phyloP scores from a whole-genome alignment of 2,329 filamentous ascomycete genomes.

The Didymosphaeria variabile region DNA sequence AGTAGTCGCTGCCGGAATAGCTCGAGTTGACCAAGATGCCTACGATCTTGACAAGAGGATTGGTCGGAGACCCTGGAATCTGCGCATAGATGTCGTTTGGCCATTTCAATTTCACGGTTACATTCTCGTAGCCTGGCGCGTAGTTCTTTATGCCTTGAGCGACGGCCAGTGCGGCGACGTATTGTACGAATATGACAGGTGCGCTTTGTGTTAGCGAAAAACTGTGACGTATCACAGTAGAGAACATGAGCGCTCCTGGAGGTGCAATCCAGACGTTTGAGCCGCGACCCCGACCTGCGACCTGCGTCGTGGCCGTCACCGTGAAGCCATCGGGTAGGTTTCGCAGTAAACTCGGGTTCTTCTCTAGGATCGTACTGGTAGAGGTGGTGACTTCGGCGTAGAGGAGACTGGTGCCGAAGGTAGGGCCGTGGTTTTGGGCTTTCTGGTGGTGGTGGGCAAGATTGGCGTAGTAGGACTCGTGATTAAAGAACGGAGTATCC shows the following conservation, averaged over 20 bases:
- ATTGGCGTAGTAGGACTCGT: constrained; percentile 78
- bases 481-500: constrained; percentile 86
- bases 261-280: constrained; percentile 96
- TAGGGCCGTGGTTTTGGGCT: constrained; percentile 62
- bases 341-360: constrained; percentile 82
- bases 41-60: constrained; percentile 83
- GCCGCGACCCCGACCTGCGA: constrained; percentile 87
- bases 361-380: constrained; percentile 92
- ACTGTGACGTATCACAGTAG: constrained; percentile 84
- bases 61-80: constrained; percentile 60
- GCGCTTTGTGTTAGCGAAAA: constrained; percentile 74
- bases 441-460: constrained; percentile 72
- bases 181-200: constrained; percentile 93
- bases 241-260: constrained; percentile 85
- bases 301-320: constrained; percentile 83
- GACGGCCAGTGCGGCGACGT: constrained; percentile 87
- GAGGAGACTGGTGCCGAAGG: constrained; percentile 80
- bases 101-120: constrained; percentile 93
- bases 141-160: constrained; percentile 85
- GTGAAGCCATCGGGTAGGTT: constrained; percentile 87
- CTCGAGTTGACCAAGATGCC: constrained; percentile 91
- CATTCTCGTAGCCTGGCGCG: constrained; percentile 73
- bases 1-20: constrained; percentile 79
- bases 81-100: constrained; percentile 82
- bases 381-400: constrained; percentile 94